phyloP scores from a whole-genome alignment of 2,329 filamentous ascomycete genomes.

The Monilinia aucupariae region DNA sequence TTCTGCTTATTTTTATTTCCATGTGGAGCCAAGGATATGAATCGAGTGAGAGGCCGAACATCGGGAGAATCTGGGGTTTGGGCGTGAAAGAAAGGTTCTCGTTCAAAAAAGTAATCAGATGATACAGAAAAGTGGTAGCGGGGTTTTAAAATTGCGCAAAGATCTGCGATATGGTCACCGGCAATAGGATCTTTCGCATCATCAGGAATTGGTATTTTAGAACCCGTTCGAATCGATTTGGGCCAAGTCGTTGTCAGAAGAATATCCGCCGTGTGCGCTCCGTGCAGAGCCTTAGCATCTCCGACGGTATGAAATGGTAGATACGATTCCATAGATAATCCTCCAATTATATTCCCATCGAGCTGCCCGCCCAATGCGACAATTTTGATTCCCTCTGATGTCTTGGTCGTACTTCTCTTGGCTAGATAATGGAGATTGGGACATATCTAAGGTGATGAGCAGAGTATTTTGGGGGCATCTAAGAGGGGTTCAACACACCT shows the following conservation, averaged over 20 bases:
- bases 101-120: slow-evolving; percentile 64
- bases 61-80: slow-evolving; percentile 49
- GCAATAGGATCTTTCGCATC: slow-evolving; percentile 46
- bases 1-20: slow-evolving; percentile 75
- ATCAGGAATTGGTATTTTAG: slow-evolving; percentile 55
- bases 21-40: slow-evolving; percentile 80
- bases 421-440: slow-evolving; percentile 66
- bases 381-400: slow-evolving; percentile 80
- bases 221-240: slow-evolving; percentile 61
- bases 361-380: slow-evolving; percentile 76
- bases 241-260: slow-evolving; percentile 87
- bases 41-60: slow-evolving; percentile 66
- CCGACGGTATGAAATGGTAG: slow-evolving; percentile 71
- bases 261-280: slow-evolving; percentile 76
- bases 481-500: slow-evolving; percentile 35
- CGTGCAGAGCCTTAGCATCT: slow-evolving; percentile 70
- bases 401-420: slow-evolving; percentile 60
- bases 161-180: slow-evolving; percentile 67
- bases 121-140: slow-evolving; percentile 82
- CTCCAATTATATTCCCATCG: slow-evolving; percentile 54
- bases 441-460: slow-evolving; percentile 52
- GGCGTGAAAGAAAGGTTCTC: slow-evolving; percentile 81
- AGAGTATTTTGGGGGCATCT: slow-evolving; percentile 3
- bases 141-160: slow-evolving; percentile 77
- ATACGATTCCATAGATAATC: slow-evolving; percentile 65